Percentiles rank a stretch among this genome's conserved stretches.
Evolutionary conservation across 176 grass and related monocot species (phyloP).

Genomic region (Aegilops bicornis): DNA sequence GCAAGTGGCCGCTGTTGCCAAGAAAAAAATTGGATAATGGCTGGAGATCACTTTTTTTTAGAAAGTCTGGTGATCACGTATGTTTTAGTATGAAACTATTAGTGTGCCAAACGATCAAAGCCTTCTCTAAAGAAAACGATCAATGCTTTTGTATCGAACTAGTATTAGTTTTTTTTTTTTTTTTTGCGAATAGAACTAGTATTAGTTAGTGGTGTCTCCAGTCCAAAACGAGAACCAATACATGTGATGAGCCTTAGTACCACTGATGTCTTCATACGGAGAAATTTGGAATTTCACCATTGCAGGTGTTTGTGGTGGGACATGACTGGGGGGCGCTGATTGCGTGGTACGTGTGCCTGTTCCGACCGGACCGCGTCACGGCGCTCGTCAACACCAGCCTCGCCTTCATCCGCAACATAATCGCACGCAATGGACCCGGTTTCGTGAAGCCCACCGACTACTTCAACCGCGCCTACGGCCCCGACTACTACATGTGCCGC

Average conservation of each 20-base stretch:
- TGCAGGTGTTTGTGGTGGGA: constrained; percentile 3
- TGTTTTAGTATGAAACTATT: no score
- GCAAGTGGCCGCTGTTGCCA: no score
- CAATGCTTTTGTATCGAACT: no score
- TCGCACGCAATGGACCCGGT: not conserved
- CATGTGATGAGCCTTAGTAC: not conserved
- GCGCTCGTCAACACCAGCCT: not conserved
- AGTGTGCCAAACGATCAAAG: no score
- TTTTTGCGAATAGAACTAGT: no score
- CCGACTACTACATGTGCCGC: not conserved
- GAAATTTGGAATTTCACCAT: not conserved
- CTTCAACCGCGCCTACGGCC: not conserved
- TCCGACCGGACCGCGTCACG: not conserved
- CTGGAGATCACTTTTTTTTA: no score
- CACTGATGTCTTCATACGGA: not conserved
- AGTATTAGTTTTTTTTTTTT: no score
- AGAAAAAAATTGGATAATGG: no score
- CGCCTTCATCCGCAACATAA: not conserved
- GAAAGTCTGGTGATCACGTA: no score
- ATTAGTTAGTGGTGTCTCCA: no score
- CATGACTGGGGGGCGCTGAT: not conserved
- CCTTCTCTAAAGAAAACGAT: no score
- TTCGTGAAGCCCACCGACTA: not conserved
- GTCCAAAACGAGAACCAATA: no score
- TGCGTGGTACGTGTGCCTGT: not conserved